phyloP scores from a whole-genome alignment of 352 stramenopile genomes.

The Phytophthora litchii region DNA sequence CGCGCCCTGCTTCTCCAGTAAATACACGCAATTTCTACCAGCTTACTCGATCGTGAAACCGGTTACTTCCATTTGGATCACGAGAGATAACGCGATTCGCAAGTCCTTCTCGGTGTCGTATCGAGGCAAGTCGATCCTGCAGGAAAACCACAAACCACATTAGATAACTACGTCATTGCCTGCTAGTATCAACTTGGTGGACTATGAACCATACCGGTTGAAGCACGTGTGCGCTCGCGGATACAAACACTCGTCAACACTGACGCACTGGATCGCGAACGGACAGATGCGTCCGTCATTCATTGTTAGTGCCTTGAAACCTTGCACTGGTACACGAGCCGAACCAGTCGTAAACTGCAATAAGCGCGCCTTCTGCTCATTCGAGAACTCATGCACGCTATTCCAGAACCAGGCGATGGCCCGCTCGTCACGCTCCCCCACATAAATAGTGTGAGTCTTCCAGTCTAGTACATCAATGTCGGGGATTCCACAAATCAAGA shows the following conservation, averaged over 20 bases:
- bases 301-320: conserved; percentile 89
- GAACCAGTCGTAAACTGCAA: conserved; percentile 98
- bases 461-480: conserved; percentile 97
- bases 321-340: conserved; percentile 91
- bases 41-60: conserved; percentile 86
- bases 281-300: conserved; percentile 88
- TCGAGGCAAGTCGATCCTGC: conserved; percentile 76
- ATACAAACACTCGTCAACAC: conserved; percentile 80
- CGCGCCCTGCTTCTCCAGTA: conserved; percentile 25
- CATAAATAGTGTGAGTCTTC: conserved; percentile 97
- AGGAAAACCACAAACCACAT: conserved; percentile 15
- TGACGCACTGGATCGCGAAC: conserved; percentile 88
- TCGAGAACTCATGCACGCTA: conserved; percentile 92
- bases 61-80: conserved; percentile 89
- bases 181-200: not conserved
- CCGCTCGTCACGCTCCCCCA: conserved; percentile 82
- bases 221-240: conserved; percentile 88
- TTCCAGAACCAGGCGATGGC: conserved; percentile 98
- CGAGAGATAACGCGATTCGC: conserved; percentile 76
- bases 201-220: conserved; percentile 63
- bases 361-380: conserved; percentile 96
- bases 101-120: conserved; percentile 82
- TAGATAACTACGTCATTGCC: not conserved
- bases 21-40: conserved; percentile 37
- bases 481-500: conserved; percentile 97